phyloP scores from a whole-genome alignment of 371 early-diverging fungal genomes.

The Rhizopus delemar region DNA sequence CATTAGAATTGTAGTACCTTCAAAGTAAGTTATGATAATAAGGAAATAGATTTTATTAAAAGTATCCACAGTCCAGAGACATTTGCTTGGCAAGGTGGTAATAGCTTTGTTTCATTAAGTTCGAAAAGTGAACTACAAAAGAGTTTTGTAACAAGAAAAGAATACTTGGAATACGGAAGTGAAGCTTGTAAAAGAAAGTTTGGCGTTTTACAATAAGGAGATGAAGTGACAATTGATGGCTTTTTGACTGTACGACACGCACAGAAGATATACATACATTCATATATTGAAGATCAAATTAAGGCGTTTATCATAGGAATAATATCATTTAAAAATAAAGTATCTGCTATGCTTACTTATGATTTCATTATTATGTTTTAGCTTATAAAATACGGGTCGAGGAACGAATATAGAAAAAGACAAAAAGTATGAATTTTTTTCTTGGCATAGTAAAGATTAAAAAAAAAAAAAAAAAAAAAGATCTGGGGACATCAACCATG shows the following conservation, averaged over 20 bases:
- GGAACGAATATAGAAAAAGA: too few species aligned
- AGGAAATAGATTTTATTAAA: conserved; percentile 3
- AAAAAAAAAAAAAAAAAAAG: too few species aligned
- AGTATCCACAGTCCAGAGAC: conserved; percentile 43
- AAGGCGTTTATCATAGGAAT: too few species aligned
- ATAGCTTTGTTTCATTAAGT: conserved; percentile 42
- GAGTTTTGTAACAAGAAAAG: conserved; percentile 54
- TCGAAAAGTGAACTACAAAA: conserved; percentile 50
- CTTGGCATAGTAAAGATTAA: too few species aligned
- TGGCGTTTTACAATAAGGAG: conserved; percentile 19
- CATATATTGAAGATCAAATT: too few species aligned
- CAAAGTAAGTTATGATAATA: conserved; percentile 51
- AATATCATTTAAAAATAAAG: too few species aligned
- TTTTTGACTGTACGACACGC: background rate
- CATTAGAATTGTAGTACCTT: conserved; percentile 61
- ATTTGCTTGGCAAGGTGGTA: conserved; percentile 60
- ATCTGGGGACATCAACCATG: too few species aligned
- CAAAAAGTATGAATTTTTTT: too few species aligned
- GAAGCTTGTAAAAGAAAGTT: conserved; percentile 52
- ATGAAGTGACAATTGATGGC: too few species aligned
- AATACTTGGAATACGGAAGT: conserved; percentile 63
- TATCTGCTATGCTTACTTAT: too few species aligned
- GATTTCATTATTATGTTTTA: too few species aligned
- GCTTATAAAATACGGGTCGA: too few species aligned
- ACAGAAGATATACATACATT: background rate